Evolutionary conservation across 129 eudicot genomes (phyloP).

Genomic region (Cynara cardunculus): DNA sequence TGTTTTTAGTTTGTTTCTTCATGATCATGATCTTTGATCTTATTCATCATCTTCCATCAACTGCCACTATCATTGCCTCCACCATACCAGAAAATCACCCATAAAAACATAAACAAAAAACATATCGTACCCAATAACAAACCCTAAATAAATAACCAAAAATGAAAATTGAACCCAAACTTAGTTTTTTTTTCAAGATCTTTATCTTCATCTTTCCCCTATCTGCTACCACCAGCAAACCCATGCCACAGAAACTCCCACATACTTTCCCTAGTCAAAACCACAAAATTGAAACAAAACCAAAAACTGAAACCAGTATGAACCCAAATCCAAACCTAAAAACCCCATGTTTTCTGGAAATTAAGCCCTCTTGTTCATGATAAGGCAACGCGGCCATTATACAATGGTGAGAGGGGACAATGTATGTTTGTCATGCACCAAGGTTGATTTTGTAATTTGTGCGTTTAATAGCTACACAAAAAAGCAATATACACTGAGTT

Average conservation of each 20-base stretch:
- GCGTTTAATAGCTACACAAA: background rate
- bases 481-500: background rate
- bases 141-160: too few species aligned
- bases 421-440: background rate
- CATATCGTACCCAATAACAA: too few species aligned
- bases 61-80: background rate
- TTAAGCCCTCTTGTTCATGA: too few species aligned
- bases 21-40: background rate
- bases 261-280: background rate
- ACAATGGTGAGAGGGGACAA: too few species aligned
- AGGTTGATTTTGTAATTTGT: background rate
- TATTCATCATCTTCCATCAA: background rate
- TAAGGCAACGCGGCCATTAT: background rate
- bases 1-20: background rate
- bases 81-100: background rate
- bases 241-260: background rate
- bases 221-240: background rate
- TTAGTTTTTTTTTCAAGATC: too few species aligned
- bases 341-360: background rate
- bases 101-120: too few species aligned
- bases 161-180: background rate
- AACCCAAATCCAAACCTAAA: background rate
- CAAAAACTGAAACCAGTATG: background rate
- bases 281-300: background rate
- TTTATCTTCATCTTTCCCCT: too few species aligned